Evolutionary conservation across 2,329 filamentous ascomycete species (phyloP).

Genomic region (Trichoderma citrinoviride): DNA sequence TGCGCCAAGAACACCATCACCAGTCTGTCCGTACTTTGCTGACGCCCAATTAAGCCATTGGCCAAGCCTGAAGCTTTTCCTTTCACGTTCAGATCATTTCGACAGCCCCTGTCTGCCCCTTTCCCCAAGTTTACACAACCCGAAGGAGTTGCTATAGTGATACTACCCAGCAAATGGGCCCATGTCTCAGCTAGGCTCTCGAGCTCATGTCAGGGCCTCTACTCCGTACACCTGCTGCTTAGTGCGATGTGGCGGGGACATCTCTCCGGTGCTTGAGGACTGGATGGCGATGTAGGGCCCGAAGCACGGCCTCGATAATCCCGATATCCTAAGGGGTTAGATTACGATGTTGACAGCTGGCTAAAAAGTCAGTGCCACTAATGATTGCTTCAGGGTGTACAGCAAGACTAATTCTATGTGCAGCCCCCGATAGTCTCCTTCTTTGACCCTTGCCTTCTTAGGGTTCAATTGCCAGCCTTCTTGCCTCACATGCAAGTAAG

Average conservation of each 20-base stretch:
- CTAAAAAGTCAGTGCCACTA: background rate
- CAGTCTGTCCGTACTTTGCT: background rate
- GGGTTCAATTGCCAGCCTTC: background rate
- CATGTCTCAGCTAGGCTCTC: background rate
- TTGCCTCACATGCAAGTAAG: background rate
- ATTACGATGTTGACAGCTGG: background rate
- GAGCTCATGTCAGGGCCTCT: background rate
- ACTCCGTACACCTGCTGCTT: background rate
- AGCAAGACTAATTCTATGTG: background rate
- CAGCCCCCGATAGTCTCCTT: background rate
- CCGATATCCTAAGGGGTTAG: background rate
- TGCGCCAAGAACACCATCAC: background rate
- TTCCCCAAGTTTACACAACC: background rate
- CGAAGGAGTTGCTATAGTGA: background rate
- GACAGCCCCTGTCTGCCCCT: background rate
- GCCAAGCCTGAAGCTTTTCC: background rate
- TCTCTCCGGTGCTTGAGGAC: too few species aligned
- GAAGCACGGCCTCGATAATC: background rate
- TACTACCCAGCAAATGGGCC: background rate
- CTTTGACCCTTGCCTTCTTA: background rate
- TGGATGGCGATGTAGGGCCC: background rate
- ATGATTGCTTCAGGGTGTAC: background rate
- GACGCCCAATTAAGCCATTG: background rate
- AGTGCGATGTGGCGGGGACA: background rate
- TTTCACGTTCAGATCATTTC: background rate